These are phyloP conservation scores for Beauveria brongniartii DNA, from an alignment of 2,329 filamentous ascomycete species.

Conservation along the genomic window DNA sequence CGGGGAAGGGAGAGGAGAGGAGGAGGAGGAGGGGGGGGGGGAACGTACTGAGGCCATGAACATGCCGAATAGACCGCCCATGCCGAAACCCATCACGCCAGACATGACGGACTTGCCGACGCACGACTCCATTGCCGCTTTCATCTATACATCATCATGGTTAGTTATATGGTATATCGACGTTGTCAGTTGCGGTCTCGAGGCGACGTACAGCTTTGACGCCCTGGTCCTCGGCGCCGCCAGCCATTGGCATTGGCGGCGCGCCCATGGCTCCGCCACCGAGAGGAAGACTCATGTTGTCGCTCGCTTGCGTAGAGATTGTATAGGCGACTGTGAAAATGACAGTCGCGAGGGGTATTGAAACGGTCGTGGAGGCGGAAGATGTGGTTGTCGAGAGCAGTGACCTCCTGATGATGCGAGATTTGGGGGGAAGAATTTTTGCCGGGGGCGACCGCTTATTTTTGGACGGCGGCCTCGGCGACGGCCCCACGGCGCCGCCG, in stretches of 20 bases:
- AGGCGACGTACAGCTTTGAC: constrained; percentile 38
- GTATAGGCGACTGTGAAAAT: not conserved
- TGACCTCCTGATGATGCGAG: constrained; percentile 13
- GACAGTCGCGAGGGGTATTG: not conserved
- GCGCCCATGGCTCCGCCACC: constrained; percentile 15
- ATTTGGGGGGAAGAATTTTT: constrained; percentile 30
- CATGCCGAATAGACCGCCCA: constrained; percentile 88
- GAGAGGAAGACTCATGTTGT: constrained; percentile 30
- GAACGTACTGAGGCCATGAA: constrained; percentile 90
- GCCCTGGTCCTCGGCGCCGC: constrained; percentile 40
- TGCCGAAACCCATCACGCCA: constrained; percentile 86
- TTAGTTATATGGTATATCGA: not conserved
- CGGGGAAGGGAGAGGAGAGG: not conserved
- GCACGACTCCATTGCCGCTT: constrained; percentile 85
- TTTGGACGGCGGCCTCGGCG: constrained; percentile 5
- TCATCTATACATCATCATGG: constrained; percentile 49
- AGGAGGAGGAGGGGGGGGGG: constrained; percentile 9
- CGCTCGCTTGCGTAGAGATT: not conserved
- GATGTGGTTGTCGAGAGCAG: constrained; percentile 12
- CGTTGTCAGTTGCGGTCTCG: not conserved
- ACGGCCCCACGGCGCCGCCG: not conserved
- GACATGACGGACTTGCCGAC: constrained; percentile 81
- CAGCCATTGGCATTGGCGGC: constrained; percentile 17
- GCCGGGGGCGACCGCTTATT: constrained; percentile 29
- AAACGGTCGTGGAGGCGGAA: constrained; percentile 4